Conservation (phyloP, 352 stramenopile genomes). For the Phytophthora constricta region DNA sequence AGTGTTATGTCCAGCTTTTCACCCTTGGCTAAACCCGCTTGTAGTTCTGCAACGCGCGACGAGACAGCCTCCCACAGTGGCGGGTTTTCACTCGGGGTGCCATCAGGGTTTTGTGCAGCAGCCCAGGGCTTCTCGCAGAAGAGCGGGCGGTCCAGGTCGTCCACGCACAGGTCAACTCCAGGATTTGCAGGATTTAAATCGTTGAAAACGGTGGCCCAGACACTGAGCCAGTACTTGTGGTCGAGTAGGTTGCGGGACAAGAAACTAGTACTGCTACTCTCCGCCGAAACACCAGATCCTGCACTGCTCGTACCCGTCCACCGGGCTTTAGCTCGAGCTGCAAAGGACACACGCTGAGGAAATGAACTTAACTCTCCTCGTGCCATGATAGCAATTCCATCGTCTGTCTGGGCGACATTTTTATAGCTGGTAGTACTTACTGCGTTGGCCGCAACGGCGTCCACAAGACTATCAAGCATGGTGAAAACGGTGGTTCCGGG, state of each 20-base stretch:
- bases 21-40: slow-evolving; percentile 27
- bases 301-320: slow-evolving; percentile 53
- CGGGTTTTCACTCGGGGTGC: slow-evolving; percentile 5
- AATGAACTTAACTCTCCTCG: slow-evolving; percentile 51
- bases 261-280: slow-evolving; percentile 47
- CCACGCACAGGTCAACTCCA: slow-evolving; percentile 57
- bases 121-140: slow-evolving; percentile 68
- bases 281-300: slow-evolving; percentile 22
- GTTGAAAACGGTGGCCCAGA: slow-evolving; percentile 54
- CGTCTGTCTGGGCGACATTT: slow-evolving; percentile 49
- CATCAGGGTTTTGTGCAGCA: slow-evolving; percentile 19
- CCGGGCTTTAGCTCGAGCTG: slow-evolving; percentile 52
- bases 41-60: slow-evolving; percentile 31
- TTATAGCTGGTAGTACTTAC: slow-evolving; percentile 62
- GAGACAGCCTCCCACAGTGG: slow-evolving; percentile 56
- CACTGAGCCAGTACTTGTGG: slow-evolving; percentile 66
- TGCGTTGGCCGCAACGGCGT: slow-evolving; percentile 44
- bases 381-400: slow-evolving; percentile 45
- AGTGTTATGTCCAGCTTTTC: slow-evolving; percentile 57
- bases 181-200: slow-evolving; percentile 40
- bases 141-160: slow-evolving; percentile 58
- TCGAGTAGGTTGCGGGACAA: slow-evolving; percentile 59
- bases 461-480: slow-evolving; percentile 54
- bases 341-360: slow-evolving; percentile 57
- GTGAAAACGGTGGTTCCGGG: slow-evolving; percentile 35